Evolutionary conservation across 1,284 basidiomycete species (phyloP).

Genomic region (Sparassis latifolia): DNA sequence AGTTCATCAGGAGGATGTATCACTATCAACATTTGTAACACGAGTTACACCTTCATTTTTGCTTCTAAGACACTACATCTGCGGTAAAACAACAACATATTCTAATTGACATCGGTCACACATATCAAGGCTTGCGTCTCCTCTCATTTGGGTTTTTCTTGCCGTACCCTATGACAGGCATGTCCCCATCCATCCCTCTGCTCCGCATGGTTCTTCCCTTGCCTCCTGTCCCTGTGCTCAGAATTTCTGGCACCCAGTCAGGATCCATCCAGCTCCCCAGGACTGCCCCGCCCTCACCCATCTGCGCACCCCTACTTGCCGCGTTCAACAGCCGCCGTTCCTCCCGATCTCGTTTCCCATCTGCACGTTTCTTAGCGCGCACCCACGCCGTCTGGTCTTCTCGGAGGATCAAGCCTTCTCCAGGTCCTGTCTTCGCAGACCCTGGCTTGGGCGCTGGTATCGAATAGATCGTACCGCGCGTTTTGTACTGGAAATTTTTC

Average conservation of each 20-base stretch:
- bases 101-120: no score
- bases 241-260: slow-evolving; percentile 90
- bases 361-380: slow-evolving; percentile 72
- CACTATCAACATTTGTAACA: slow-evolving; percentile 2
- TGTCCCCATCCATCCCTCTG: slow-evolving; percentile 49
- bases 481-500: slow-evolving; percentile 90
- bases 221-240: slow-evolving; percentile 67
- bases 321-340: slow-evolving; percentile 69
- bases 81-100: no score
- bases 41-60: background rate
- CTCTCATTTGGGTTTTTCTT: slow-evolving; percentile 83
- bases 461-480: slow-evolving; percentile 89
- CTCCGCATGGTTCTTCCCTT: slow-evolving; percentile 58
- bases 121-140: slow-evolving; percentile 34
- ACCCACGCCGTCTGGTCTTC: slow-evolving; percentile 88
- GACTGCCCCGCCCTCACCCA: slow-evolving; percentile 41
- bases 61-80: background rate
- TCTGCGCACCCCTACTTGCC: slow-evolving; percentile 46
- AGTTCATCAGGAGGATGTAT: slow-evolving; percentile 8
- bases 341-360: slow-evolving; percentile 70
- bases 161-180: slow-evolving; percentile 83
- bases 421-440: slow-evolving; percentile 75
- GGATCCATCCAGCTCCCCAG: slow-evolving; percentile 89
- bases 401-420: slow-evolving; percentile 78
- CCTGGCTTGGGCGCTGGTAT: slow-evolving; percentile 92